These are phyloP conservation scores for Hevea brasiliensis DNA, from an alignment of 345 rosid species.

Conservation along the genomic window DNA sequence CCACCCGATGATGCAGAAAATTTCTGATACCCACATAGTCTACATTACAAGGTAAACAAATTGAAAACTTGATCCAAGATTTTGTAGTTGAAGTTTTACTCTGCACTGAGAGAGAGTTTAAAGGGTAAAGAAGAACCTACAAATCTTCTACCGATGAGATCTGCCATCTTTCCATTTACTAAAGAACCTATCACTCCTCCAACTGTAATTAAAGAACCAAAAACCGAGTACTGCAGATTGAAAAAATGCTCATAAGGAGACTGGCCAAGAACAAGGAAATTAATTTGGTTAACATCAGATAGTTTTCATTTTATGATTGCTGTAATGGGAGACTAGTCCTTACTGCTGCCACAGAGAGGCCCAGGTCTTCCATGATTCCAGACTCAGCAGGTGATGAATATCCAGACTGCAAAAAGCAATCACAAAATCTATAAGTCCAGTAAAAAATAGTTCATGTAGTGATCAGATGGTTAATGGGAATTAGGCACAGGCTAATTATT, in stretches of 20 bases:
- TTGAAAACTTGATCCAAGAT: neutral
- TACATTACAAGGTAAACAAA: slow-evolving; percentile 18
- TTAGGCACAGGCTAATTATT: too few relatives aligned
- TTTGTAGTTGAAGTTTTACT: neutral
- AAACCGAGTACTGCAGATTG: slow-evolving; percentile 38
- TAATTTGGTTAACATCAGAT: too few relatives aligned
- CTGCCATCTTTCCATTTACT: slow-evolving; percentile 35
- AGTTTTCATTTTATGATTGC: too few relatives aligned
- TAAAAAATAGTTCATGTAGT: neutral
- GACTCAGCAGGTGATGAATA: slow-evolving; percentile 51
- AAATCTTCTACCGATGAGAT: slow-evolving; percentile 37
- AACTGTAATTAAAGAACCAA: slow-evolving; percentile 37
- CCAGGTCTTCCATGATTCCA: slow-evolving; percentile 40
- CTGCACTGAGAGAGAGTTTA: neutral
- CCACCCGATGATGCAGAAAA: slow-evolving; percentile 54
- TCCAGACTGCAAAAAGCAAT: slow-evolving; percentile 33
- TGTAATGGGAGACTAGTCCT: neutral
- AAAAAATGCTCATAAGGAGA: neutral
- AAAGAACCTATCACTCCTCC: slow-evolving; percentile 39
- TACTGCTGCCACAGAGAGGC: slow-evolving; percentile 29
- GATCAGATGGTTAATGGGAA: neutral
- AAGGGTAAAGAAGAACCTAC: slow-evolving; percentile 23
- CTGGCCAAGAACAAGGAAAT: neutral
- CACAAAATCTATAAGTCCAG: neutral
- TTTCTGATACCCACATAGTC: slow-evolving; percentile 58